Percentiles rank a stretch among this genome's conserved stretches.
phyloP scores from a whole-genome alignment of 306 rosid genomes.

The Castanea mollissima region DNA sequence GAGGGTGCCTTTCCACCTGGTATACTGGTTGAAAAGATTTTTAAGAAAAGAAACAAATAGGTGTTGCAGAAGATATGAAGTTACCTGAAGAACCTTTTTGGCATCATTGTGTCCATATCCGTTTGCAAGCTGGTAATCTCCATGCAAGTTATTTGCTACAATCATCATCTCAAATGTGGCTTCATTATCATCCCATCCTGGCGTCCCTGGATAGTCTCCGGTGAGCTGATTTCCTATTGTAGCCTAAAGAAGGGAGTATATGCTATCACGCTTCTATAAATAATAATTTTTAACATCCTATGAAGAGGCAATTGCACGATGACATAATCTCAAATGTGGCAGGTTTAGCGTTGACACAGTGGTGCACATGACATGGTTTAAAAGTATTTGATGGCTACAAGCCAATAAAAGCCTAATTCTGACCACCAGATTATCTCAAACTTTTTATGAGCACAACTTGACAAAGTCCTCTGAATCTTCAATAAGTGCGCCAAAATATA shows the following conservation, averaged over 20 bases:
- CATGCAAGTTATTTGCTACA: conserved; percentile 59
- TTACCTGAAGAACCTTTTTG: conserved; percentile 67
- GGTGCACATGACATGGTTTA: background rate
- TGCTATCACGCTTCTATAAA: conserved; percentile 18
- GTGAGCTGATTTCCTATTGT: conserved; percentile 57
- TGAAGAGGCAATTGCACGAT: background rate
- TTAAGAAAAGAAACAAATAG: background rate
- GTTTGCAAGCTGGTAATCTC: conserved; percentile 94
- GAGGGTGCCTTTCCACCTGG: background rate
- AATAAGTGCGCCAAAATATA: background rate
- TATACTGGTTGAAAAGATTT: background rate
- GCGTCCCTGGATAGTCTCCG: conserved; percentile 68
- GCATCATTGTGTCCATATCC: conserved; percentile 70
- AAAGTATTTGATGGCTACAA: background rate
- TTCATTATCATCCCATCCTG: conserved; percentile 87
- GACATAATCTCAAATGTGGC: background rate
- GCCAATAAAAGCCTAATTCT: background rate
- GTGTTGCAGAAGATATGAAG: background rate
- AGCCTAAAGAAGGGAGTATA: conserved; percentile 47
- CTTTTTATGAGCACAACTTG: background rate
- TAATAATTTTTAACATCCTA: conserved; percentile 10
- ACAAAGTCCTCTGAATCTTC: background rate
- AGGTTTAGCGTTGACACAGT: conserved; percentile 8
- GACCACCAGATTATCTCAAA: background rate
- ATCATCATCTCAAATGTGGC: conserved; percentile 77